phyloP scores from a whole-genome alignment of 108 stramenopile genomes.

The Nitzschia sp. region DNA sequence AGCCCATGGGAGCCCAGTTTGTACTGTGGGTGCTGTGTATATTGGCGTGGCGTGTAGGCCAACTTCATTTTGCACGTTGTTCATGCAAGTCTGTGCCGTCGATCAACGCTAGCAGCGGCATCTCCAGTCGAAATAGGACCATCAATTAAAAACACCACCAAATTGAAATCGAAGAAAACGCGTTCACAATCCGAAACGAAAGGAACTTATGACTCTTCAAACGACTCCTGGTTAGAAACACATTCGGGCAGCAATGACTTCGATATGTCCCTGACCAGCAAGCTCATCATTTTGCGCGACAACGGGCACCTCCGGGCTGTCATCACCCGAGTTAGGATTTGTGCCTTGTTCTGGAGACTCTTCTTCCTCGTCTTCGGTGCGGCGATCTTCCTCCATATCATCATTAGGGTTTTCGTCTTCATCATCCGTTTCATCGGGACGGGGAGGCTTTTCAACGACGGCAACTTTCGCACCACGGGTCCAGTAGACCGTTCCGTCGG shows the following conservation, averaged over 20 bases:
- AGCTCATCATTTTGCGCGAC: constrained; percentile 12
- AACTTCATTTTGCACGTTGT: no score
- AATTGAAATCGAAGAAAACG: no score
- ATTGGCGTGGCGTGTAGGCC: no score
- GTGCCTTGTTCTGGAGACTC: background rate
- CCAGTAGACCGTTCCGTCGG: constrained; percentile 11
- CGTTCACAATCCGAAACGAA: no score
- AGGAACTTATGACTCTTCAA: no score
- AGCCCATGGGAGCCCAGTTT: no score
- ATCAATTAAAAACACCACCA: no score
- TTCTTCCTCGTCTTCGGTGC: background rate
- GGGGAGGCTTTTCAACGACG: background rate
- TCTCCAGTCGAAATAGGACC: no score
- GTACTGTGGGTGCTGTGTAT: no score
- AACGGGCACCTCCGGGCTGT: background rate
- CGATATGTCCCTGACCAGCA: constrained; percentile 2
- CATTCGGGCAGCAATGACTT: constrained; percentile 30
- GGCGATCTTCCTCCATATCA: constrained; percentile 3
- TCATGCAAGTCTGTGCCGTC: no score
- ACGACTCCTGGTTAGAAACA: no score
- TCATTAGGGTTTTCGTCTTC: constrained; percentile 3
- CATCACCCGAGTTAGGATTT: constrained; percentile 1
- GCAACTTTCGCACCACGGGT: constrained; percentile 1
- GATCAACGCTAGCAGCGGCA: no score
- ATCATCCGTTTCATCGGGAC: constrained; percentile 7